These are phyloP conservation scores for Ophiocordyceps camponoti-floridani DNA, from an alignment of 2,329 filamentous ascomycete species.

Conservation along the genomic window DNA sequence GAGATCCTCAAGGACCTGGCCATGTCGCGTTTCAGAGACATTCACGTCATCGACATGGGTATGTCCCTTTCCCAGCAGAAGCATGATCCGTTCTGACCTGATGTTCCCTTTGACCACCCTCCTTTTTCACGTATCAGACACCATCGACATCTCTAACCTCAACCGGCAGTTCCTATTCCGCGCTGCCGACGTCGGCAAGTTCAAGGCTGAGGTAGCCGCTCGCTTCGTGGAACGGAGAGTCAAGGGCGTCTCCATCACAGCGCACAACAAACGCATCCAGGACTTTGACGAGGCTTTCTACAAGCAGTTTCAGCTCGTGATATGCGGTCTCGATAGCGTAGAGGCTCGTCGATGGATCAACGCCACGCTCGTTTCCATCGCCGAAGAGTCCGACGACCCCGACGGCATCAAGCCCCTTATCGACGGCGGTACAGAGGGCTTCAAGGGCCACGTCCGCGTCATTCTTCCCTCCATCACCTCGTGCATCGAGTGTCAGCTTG, in stretches of 20 bases:
- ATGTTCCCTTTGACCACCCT: neutral
- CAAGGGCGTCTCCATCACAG: constrained; percentile 78
- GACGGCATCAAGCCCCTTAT: constrained; percentile 87
- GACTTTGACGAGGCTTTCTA: constrained; percentile 95
- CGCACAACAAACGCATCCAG: constrained; percentile 88
- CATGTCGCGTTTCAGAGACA: constrained; percentile 86
- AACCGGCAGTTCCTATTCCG: constrained; percentile 97
- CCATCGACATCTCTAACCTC: constrained; percentile 94
- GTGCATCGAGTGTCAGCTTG: constrained; percentile 94
- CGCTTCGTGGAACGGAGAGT: constrained; percentile 81
- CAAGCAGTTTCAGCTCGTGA: constrained; percentile 84
- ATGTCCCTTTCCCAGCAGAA: constrained; percentile 2
- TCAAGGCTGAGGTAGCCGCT: constrained; percentile 85
- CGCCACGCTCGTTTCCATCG: constrained; percentile 76
- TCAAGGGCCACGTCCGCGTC: constrained; percentile 92
- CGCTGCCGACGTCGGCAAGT: constrained; percentile 75
- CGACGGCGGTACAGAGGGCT: constrained; percentile 92
- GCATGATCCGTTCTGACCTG: neutral
- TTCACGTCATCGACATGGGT: constrained; percentile 99
- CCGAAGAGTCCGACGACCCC: constrained; percentile 55
- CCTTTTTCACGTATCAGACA: constrained; percentile 40
- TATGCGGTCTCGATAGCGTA: constrained; percentile 92
- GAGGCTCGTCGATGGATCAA: constrained; percentile 99
- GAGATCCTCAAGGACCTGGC: constrained; percentile 95
- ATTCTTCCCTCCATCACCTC: constrained; percentile 84